Evolutionary conservation across 208 protist species (phyloP).

Genomic region (Angomonas deanei): DNA sequence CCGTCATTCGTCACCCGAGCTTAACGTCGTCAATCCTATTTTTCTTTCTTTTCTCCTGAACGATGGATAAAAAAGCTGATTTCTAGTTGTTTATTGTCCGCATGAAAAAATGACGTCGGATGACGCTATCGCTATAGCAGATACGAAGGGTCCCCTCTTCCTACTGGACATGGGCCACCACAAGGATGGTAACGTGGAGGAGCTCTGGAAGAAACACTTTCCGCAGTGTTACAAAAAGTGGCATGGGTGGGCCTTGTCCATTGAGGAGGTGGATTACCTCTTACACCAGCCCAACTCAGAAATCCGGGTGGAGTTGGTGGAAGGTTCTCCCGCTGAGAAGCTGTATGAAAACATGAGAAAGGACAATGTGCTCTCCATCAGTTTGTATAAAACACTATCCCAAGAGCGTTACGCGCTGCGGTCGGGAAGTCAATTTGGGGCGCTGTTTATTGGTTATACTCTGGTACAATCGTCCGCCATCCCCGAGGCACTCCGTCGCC

Average conservation of each 20-base stretch:
- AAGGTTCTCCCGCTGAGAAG: background rate
- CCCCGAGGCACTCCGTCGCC: background rate
- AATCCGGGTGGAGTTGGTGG: background rate
- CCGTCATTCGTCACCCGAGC: too few relatives aligned
- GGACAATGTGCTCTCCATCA: conserved; percentile 11
- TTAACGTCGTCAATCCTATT: too few relatives aligned
- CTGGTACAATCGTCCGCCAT: too few relatives aligned
- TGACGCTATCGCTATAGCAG: background rate
- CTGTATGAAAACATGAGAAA: background rate
- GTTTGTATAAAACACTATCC: conserved; percentile 20
- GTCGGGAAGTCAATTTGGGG: conserved; percentile 47
- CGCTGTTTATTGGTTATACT: conserved; percentile 42
- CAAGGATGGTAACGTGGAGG: background rate
- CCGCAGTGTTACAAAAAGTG: conserved; percentile 43
- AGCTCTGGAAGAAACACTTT: conserved; percentile 7
- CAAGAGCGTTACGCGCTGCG: conserved; percentile 22
- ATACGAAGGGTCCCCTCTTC: conserved; percentile 7
- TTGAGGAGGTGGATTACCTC: conserved; percentile 54
- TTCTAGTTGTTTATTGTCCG: too few relatives aligned
- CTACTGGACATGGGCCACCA: background rate
- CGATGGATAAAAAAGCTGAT: background rate
- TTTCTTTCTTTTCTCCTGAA: background rate
- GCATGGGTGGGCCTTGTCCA: conserved; percentile 29
- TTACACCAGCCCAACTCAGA: background rate
- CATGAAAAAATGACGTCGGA: too few relatives aligned